Base-by-base conservation (phyloP, 2,329 filamentous ascomycete species). In the Penicillium sp. region DNA sequence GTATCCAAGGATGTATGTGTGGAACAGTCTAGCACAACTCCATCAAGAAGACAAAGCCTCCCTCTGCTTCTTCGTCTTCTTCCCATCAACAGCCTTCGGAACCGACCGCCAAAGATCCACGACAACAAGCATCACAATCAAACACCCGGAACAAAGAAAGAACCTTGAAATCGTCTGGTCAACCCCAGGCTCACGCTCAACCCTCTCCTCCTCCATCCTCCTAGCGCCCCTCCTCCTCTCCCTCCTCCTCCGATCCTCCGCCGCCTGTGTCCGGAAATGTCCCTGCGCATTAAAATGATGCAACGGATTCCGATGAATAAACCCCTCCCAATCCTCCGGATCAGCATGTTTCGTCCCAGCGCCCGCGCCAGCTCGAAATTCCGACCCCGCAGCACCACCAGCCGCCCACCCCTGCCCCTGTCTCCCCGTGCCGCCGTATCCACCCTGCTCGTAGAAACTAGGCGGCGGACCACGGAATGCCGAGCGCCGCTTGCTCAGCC, bases 381-480 rank as follows among this genome's bases (percentile, higher is more conserved):
- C 40, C 28, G 41, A n/a, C 4, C 17, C 43, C 4, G 48, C 43
- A 41, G 32, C 28, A 24, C 69, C 60, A 2, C 71, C 70, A 48
- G 72, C 61, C 32, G 75, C 29, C 32, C 39, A 54, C 12, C 75
- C 47, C 70, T 69, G 33, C 82, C 68, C 70, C 40, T 51, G 85
- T 85, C 32, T 77, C 77, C 2, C 71, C 65, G 51, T 87, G 3
- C 72, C 67, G 42, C 87, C 87, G 78, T 88, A 94, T 3, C 86
- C 88, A 4, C 88, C 89, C 53, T 78, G 83, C 17, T 84, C 79
- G 69, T 88, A 96, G 72, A 96, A 97, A 56, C 82, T 87, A 0
- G 91, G 90, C 44, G 93, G 90, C 3, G 93, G 91, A 0, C 91
- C 91, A 19, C 80, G 80, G 69, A 94, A 96, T 4, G 83, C 77